phyloP scores from a whole-genome alignment of 1,284 basidiomycete species.

The Cronartium quercuum region DNA sequence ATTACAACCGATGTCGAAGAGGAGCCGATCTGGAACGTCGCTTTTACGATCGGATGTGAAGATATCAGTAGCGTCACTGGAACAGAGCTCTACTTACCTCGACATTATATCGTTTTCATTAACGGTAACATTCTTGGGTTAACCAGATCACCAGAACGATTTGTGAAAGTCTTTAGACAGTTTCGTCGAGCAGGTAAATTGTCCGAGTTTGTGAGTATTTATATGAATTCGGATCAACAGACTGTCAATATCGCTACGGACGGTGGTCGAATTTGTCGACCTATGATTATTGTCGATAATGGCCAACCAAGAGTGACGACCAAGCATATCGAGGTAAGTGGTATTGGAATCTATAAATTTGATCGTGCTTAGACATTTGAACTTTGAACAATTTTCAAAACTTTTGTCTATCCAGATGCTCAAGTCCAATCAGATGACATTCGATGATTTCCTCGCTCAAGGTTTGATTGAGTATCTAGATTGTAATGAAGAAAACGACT shows the following conservation, averaged over 20 bases:
- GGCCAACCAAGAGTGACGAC: conserved; percentile 68
- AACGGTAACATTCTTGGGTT: conserved; percentile 95
- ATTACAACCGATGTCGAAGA: conserved; percentile 99
- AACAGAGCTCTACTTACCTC: conserved; percentile 85
- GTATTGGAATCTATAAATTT: background rate
- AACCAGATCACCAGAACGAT: conserved; percentile 75
- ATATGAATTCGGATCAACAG: conserved; percentile 91
- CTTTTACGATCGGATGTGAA: conserved; percentile 77
- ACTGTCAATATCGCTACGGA: conserved; percentile 96
- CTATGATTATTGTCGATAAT: conserved; percentile 93
- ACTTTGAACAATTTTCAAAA: background rate
- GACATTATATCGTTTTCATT: conserved; percentile 91
- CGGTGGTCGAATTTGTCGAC: conserved; percentile 95
- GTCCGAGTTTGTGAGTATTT: conserved; percentile 95
- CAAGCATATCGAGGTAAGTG: conserved; percentile 69
- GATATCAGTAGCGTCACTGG: conserved; percentile 91
- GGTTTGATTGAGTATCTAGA: conserved; percentile 99
- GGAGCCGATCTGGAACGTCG: conserved; percentile 79
- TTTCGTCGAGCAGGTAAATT: conserved; percentile 83
- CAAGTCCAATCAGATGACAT: conserved; percentile 70
- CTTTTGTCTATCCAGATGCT: conserved; percentile 57
- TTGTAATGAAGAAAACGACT: conserved; percentile 99
- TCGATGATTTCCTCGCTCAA: conserved; percentile 87
- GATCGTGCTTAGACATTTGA: conserved; percentile 5
- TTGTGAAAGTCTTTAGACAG: conserved; percentile 84